Evolutionary conservation across 495 filamentous ascomycete genomes (phyloP).

Genomic region (Polyplosphaeria fusca): DNA sequence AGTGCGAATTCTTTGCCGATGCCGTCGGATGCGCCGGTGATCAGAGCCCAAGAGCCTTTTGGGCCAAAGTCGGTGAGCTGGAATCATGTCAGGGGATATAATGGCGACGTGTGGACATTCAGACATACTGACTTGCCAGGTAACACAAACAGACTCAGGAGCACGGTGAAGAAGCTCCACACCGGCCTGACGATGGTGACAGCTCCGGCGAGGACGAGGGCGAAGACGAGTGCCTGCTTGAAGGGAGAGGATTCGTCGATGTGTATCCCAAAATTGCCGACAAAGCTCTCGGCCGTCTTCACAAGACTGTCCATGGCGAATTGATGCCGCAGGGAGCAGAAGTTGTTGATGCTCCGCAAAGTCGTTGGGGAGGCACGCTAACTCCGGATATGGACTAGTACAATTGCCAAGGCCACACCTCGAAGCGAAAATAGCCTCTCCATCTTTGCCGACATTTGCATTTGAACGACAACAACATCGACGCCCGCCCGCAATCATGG

Average conservation of each 20-base stretch:
- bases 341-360: constrained; percentile 2
- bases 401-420: neutral
- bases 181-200: constrained; percentile 53
- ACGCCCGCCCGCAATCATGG: constrained; percentile 77
- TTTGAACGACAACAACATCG: constrained; percentile 23
- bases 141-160: constrained; percentile 75
- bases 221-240: constrained; percentile 3
- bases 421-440: neutral
- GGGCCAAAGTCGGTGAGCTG: constrained; percentile 88
- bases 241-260: constrained; percentile 28
- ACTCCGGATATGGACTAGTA: neutral
- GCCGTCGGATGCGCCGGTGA: constrained; percentile 95
- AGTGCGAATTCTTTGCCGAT: constrained; percentile 94
- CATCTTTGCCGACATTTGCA: neutral
- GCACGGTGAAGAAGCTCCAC: constrained; percentile 59
- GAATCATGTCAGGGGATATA: constrained; percentile 5
- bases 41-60: constrained; percentile 88
- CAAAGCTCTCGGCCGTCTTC: neutral
- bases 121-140: constrained; percentile 58
- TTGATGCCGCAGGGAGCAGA: neutral
- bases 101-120: neutral
- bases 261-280: constrained; percentile 22
- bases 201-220: constrained; percentile 53
- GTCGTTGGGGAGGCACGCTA: constrained; percentile 1
- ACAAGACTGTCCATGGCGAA: neutral